Evolutionary conservation across 805 yeast species (phyloP), one percentile per base, ranked within the genome.

Genomic region (Blastobotrys americana): DNA sequence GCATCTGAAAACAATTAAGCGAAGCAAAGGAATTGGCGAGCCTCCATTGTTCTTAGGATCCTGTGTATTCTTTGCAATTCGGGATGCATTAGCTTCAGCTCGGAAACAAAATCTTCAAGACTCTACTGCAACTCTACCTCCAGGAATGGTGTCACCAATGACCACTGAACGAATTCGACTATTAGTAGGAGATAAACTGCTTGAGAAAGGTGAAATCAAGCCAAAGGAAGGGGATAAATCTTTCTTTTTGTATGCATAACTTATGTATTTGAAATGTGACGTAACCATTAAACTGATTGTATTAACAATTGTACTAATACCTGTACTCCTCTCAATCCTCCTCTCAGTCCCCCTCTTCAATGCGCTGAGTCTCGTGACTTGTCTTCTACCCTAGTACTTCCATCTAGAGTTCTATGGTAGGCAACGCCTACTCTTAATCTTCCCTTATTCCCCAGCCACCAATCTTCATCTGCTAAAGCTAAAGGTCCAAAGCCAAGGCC

Each of bases 21-120:
- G 68, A 22, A 67, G 72, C 28, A 71, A 71, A 51, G 76, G 76
- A 25, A 67, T 71, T 41, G 76, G 76, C 20, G 76, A 71, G 56
- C 76, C 76, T 5, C 76, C 76, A n/a, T 55, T 71, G 44, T 70
- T 71, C 48, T 52, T 71, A 25, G 76, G 76, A 1, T 56, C 61
- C n/a, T 48, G 59, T 23, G 72, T 67, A 3, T 63, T 67, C 50
- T 71, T 68, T 56, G 76, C 76, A 3, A 51, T 71, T 22, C 59
- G 76, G 23, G 65, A 71, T 50, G 76, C 76, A 0, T 53, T 71
- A 33, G 59, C 55, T 17, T 50, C 54, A 34, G 70, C 73, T 2
- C 58, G 73, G 28, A 47, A 49, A 34, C 56, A 57, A 16, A 57
- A 66, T 37, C 70, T 68, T 3, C 47, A 42, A 18, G 44, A 34